Conservation (phyloP, 2,329 filamentous ascomycete genomes). For the Penicillium sp. region DNA sequence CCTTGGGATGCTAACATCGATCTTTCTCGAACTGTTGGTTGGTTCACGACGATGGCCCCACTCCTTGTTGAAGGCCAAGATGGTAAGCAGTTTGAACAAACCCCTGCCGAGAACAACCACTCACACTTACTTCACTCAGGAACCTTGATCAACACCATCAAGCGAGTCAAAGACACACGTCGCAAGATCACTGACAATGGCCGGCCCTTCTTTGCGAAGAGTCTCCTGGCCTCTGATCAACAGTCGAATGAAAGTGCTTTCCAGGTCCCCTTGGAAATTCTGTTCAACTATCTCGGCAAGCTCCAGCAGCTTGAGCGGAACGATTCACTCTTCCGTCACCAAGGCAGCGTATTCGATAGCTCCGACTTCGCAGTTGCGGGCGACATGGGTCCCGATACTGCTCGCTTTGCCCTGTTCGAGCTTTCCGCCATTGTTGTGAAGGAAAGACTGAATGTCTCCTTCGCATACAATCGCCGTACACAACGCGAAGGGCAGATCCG, state of each 20-base stretch:
- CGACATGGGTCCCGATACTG: conserved; percentile 50
- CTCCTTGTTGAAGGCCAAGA: conserved; percentile 37
- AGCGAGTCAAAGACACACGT: conserved; percentile 44
- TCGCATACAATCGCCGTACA: conserved; percentile 56
- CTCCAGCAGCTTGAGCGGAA: conserved; percentile 51
- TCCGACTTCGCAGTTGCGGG: conserved; percentile 41
- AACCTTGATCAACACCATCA: conserved; percentile 37
- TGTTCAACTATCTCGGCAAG: conserved; percentile 47
- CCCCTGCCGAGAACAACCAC: background rate
- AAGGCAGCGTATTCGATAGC: conserved; percentile 39
- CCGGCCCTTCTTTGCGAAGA: conserved; percentile 41
- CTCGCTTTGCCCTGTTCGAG: conserved; percentile 56
- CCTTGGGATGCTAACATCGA: conserved; percentile 50
- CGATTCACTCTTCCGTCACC: conserved; percentile 47
- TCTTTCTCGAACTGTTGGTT: conserved; percentile 53
- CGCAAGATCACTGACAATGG: conserved; percentile 38
- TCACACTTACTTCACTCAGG: conserved; percentile 15
- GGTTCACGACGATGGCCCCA: conserved; percentile 56
- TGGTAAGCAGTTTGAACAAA: conserved; percentile 25
- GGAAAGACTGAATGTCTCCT: conserved; percentile 52
- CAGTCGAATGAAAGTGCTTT: conserved; percentile 36
- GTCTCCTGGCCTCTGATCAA: conserved; percentile 30
- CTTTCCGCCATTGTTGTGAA: conserved; percentile 55
- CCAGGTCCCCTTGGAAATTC: conserved; percentile 45
- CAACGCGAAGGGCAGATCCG: conserved; percentile 47